Evolutionary conservation across 2,329 filamentous ascomycete genomes (phyloP), one percentile per base, ranked within the genome.

Genomic region (Claviceps monticola): DNA sequence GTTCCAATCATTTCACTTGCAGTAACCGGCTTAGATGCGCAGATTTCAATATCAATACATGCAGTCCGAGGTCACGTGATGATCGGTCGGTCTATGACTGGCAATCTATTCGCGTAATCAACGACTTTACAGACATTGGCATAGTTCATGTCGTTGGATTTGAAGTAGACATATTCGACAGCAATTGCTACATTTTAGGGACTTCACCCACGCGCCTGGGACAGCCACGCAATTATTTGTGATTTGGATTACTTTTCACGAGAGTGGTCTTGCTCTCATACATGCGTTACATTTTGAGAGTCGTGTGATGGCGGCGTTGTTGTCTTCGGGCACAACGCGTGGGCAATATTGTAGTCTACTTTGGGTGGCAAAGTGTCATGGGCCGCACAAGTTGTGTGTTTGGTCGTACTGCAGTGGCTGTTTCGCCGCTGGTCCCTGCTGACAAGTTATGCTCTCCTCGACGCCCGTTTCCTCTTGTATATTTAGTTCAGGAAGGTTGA

Each of bases 101-200:
- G 37, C 21, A 34, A 53, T 53, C 16, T 46, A 50, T 46, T 37
- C 17, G 38, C n/a, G 41, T 42, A 50, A 48, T 46, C 49, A 44
- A 51, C 51, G 48, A 46, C 51, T 48, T 43, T 46, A 53, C 45
- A 50, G 46, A 52, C 50, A 52, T 48, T 39, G 49, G 39, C 48
- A 43, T 43, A 51, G n/a, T 41, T 50, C 44, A 51, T 47, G 49
- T 53, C 48, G 48, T 53, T 50, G 48, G 48, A 48, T 53, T 53
- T 51, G 80, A 51, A 79, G 76, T 38, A 85, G 82, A 60, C 46
- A 43, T 44, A 53, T 53, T 46, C 48, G 46, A 51, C 82, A 82
- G 49, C 81, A 83, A 56, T 79, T 83, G 54, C 68, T 72, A 59
- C 80, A 84, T 62, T 79, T 83, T 58, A 83, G 79, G 60, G 71